phyloP scores from a whole-genome alignment of 495 filamentous ascomycete genomes.

The Cairneyella variabilis region DNA sequence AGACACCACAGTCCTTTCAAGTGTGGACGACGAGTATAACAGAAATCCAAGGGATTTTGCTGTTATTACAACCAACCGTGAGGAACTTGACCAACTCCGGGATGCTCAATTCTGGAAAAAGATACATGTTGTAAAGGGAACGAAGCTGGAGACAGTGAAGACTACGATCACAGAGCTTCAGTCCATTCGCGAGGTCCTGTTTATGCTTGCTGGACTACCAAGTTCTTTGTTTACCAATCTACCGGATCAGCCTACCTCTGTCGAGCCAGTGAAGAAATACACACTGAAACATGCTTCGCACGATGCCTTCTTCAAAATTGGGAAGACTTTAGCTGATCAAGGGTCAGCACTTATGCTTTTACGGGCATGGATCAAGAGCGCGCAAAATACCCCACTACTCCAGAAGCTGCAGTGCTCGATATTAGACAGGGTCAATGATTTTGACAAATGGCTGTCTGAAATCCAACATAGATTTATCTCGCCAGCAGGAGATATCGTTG shows the following conservation, averaged over 20 bases:
- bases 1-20: slow-evolving; percentile 22
- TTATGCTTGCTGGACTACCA: slow-evolving; percentile 77
- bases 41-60: slow-evolving; percentile 35
- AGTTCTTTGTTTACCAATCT: slow-evolving; percentile 62
- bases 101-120: slow-evolving; percentile 65
- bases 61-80: slow-evolving; percentile 32
- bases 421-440: slow-evolving; percentile 35
- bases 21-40: slow-evolving; percentile 35
- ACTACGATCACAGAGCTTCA: slow-evolving; percentile 65
- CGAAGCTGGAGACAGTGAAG: slow-evolving; percentile 31
- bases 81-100: slow-evolving; percentile 44
- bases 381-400: slow-evolving; percentile 40
- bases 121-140: slow-evolving; percentile 16
- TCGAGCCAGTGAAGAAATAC: slow-evolving; percentile 24
- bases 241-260: slow-evolving; percentile 4
- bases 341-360: slow-evolving; percentile 25
- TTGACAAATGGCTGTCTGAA: slow-evolving; percentile 39
- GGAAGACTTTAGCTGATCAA: slow-evolving; percentile 28
- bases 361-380: slow-evolving; percentile 19
- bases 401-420: slow-evolving; percentile 46
- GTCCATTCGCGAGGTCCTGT: slow-evolving; percentile 70
- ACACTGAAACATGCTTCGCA: slow-evolving; percentile 31
- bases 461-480: slow-evolving; percentile 43
- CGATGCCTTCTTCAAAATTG: slow-evolving; percentile 26
- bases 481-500: slow-evolving; percentile 40